Percentiles rank a stretch among this genome's conserved stretches.
Evolutionary conservation across 768 basidiomycete genomes (phyloP).

Genomic region (Mycena amicta): DNA sequence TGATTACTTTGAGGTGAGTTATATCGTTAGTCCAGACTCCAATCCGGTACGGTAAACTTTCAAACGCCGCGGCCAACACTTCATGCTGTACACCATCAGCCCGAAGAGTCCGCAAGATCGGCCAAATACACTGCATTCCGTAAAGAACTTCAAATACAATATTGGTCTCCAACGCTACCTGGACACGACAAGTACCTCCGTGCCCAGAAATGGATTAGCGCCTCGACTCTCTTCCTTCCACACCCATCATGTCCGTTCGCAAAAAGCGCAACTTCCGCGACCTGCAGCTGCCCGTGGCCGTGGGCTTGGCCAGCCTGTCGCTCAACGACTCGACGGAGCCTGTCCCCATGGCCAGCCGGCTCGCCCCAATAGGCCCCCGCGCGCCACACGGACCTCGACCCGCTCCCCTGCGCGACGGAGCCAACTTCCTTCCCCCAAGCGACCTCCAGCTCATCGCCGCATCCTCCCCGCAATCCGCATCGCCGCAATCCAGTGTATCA

Average conservation of each 20-base stretch:
- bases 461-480: constrained; percentile 57
- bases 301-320: constrained; percentile 33
- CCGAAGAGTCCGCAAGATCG: too few relatives aligned
- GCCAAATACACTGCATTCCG: not conserved
- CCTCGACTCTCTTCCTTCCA: not conserved
- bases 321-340: constrained; percentile 32
- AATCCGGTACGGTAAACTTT: too few relatives aligned
- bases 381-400: constrained; percentile 71
- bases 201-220: not conserved
- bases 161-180: not conserved
- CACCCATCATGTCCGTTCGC: constrained; percentile 60
- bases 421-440: constrained; percentile 62
- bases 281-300: constrained; percentile 69
- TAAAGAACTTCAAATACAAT: not conserved
- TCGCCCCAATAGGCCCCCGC: constrained; percentile 50
- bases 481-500: too few relatives aligned
- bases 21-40: too few relatives aligned
- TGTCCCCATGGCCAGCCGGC: constrained; percentile 49
- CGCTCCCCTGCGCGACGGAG: constrained; percentile 73
- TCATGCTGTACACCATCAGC: too few relatives aligned
- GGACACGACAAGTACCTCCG: not conserved
- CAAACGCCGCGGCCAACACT: too few relatives aligned
- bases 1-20: too few relatives aligned
- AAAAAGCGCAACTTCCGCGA: constrained; percentile 93
- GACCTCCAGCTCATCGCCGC: constrained; percentile 49